These are phyloP conservation scores for Artomyces pyxidatus DNA, from an alignment of 768 basidiomycete species.

Conservation along the genomic window DNA sequence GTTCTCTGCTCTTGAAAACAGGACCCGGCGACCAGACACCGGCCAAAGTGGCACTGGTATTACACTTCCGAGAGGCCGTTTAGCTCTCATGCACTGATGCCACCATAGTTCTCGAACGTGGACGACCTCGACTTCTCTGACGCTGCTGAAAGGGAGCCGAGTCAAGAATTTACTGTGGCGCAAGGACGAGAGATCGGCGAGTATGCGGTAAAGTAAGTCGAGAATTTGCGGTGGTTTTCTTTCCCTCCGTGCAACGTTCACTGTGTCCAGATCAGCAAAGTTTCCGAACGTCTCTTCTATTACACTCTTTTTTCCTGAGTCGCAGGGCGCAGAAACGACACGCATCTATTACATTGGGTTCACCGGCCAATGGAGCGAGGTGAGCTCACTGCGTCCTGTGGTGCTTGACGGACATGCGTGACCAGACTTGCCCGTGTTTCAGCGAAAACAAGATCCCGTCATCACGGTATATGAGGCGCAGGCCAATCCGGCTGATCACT, in stretches of 20 bases:
- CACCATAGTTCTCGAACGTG: slow-evolving; percentile 63
- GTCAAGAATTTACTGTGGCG: slow-evolving; percentile 67
- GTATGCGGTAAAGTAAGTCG: slow-evolving; percentile 68
- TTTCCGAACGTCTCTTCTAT: slow-evolving; percentile 77
- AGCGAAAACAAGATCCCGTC: slow-evolving; percentile 74
- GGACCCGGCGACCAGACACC: slow-evolving; percentile 80
- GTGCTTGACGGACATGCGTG: neutral
- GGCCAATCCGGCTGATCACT: slow-evolving; percentile 82
- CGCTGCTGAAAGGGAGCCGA: slow-evolving; percentile 46
- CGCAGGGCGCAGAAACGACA: slow-evolving; percentile 71
- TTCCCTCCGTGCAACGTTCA: neutral
- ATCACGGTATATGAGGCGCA: slow-evolving; percentile 85
- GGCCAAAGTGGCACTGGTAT: slow-evolving; percentile 61
- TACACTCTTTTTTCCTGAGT: slow-evolving; percentile 75
- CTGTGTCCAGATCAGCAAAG: slow-evolving; percentile 59
- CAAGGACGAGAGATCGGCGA: slow-evolving; percentile 74
- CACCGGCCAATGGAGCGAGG: slow-evolving; percentile 75
- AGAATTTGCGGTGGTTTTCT: neutral
- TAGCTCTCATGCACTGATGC: neutral
- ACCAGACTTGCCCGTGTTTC: slow-evolving; percentile 1
- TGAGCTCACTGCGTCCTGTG: slow-evolving; percentile 22
- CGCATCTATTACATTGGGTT: slow-evolving; percentile 83
- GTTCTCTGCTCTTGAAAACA: slow-evolving; percentile 73
- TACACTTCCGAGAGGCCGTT: neutral
- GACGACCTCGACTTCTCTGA: slow-evolving; percentile 80